These are phyloP conservation scores for Hsuehochloa calcarea DNA, from an alignment of 176 grass and related monocot species.

Conservation along the genomic window DNA sequence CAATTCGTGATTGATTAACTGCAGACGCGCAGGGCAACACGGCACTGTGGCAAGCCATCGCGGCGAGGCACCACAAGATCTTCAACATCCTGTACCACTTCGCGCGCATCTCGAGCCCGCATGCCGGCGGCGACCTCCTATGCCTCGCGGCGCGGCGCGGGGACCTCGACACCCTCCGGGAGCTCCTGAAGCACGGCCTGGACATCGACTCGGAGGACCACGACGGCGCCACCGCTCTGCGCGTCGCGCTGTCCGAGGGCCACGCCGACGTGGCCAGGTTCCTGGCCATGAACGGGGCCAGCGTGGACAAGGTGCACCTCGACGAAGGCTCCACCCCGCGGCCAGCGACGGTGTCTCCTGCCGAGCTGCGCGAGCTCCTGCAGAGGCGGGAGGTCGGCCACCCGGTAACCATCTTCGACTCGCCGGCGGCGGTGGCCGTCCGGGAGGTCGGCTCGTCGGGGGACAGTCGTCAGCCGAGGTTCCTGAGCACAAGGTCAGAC, in stretches of 20 bases:
- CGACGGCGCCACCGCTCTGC: conserved; percentile 62
- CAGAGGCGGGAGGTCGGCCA: conserved; percentile 51
- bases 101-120: conserved; percentile 50
- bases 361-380: conserved; percentile 45
- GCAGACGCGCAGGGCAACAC: conserved; percentile 65
- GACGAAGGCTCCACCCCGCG: neutral
- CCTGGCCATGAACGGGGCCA: conserved; percentile 69
- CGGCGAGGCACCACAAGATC: conserved; percentile 69
- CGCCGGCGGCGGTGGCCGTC: neutral
- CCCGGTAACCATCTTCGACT: conserved; percentile 48
- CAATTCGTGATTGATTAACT: neutral
- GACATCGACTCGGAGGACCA: conserved; percentile 60
- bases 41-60: conserved; percentile 70
- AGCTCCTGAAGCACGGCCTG: conserved; percentile 76
- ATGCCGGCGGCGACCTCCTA: conserved; percentile 62
- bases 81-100: conserved; percentile 79
- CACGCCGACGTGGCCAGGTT: conserved; percentile 52
- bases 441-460: conserved; percentile 7
- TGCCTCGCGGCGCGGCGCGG: conserved; percentile 57
- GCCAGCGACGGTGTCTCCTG: conserved; percentile 15
- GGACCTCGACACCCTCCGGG: conserved; percentile 63
- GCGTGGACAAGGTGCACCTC: conserved; percentile 45
- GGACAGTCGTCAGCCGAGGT: neutral
- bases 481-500: conserved; percentile 12
- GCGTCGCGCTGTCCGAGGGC: conserved; percentile 53